Evolutionary conservation across 495 filamentous ascomycete genomes (phyloP), one percentile per base, ranked within the genome.

Genomic region (Neurospora sp.): DNA sequence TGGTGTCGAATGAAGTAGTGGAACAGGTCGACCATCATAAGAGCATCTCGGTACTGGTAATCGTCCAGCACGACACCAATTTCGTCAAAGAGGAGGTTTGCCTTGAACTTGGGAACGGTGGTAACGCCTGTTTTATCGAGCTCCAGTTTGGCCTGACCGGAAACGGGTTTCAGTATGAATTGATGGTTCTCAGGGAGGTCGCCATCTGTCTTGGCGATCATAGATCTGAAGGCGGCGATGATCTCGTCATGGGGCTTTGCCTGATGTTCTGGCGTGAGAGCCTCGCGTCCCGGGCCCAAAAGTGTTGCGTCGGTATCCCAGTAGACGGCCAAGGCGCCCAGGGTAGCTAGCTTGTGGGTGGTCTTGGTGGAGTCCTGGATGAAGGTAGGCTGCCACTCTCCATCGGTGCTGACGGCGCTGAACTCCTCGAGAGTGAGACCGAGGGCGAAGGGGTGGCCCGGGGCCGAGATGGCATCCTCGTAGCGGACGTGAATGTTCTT

Each of bases 401-500:
- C 89, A 79, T 98, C 94, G 3, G 96, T 98, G 81, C 94, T 98
- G 76, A 98, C 90, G 5, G 96, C 96, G 81, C 95, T 97, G 79
- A 99, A 92, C 80, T 98, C 96, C 77, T 96, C 91, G 71, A 99
- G 86, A 2, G 94, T 98, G 74, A 98, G 75, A 37, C 96, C 96
- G 44, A 94, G 85, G 23, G 96, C 93, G 79, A 99, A 99, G 2
- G 96, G 94, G 81, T 99, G 96, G 14, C 94, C 94, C 3, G 94
- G 94, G 10, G 95, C 93, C 46, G 94, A 93, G 75, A 98, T 92
- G n/a, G 94, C 93, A 80, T 99, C 96, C 81, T 99, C 96, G 81
- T 98, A 99, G 74, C 96, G 92, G 70, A 99, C 88, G 80, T 99
- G 96, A 70, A 99, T 96, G 79, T 98, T 98, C 86, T 97, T 98